Evolutionary conservation across 2,329 filamentous ascomycete species (phyloP), one percentile per base, ranked within the genome.

Genomic region (Ascochyta fabae): DNA sequence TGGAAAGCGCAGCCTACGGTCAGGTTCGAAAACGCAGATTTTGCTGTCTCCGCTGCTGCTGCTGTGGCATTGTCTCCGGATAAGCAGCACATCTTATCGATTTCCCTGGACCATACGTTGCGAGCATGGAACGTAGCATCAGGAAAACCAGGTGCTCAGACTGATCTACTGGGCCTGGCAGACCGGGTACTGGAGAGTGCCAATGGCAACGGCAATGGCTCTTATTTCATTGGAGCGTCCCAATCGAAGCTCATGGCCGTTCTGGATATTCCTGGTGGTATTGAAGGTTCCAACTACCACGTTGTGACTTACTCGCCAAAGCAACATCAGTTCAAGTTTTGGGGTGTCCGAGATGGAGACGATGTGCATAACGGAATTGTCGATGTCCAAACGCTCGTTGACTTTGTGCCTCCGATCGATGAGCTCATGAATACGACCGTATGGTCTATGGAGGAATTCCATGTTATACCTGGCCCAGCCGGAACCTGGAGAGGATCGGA

Each of bases 311-410:
- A 92, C 75, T 97, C 93, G 10, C 94, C 95, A 0, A 86, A 95
- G 60, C 90, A 92, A 27, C 85, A 95, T 33, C 89, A 94, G 71
- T 98, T 99, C 82, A 98, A 96, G 74, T 93, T 99, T 71, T 99
- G 93, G 91, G 85, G 85, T 48, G 84, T 89, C 16, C 85, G 87
- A 62, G 85, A 88, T 48, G 84, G 84, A 64, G 82, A 89, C 66
- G 61, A 78, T 64, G 62, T 77, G 61, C 81, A 79, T 2, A 73
- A 92, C 19, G 81, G 87, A 8, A 81, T 96, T 13, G 84, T 86
- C 59, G 91, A 96, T 65, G 78, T 91, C 22, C 92, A 90, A 64
- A 84, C 89, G 0, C 80, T 83, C 10, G 70, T 79, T 7, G 79
- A 83, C 12, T 80, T 95, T 29, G 81, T 88, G 24, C 90, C 92